These are phyloP conservation scores for Globisporangium middletonii DNA, from an alignment of 352 stramenopile genomes.

Conservation along the genomic window DNA sequence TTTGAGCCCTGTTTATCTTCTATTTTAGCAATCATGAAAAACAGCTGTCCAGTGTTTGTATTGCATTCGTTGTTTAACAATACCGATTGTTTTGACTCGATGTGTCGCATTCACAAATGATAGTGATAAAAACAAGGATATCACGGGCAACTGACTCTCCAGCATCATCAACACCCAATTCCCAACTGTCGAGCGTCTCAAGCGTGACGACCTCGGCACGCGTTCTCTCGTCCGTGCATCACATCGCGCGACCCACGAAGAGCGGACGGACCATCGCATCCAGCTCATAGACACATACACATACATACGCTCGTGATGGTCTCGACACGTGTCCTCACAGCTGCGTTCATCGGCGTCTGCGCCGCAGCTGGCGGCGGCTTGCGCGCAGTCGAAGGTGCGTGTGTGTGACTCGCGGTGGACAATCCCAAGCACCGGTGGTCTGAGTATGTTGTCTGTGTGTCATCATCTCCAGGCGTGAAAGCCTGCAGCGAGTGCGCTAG, in stretches of 20 bases:
- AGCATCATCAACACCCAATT: not conserved
- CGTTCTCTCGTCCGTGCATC: too few species aligned
- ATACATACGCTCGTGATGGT: not conserved
- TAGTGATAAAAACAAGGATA: not conserved
- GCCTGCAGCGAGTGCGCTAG: slow-evolving; percentile 43
- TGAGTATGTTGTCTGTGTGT: not conserved
- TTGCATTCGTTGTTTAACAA: too few species aligned
- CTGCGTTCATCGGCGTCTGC: slow-evolving; percentile 1
- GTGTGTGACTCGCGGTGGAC: not conserved
- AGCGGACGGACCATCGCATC: not conserved
- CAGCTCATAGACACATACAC: too few species aligned
- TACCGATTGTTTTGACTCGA: too few species aligned
- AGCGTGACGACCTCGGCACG: too few species aligned
- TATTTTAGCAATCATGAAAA: too few species aligned
- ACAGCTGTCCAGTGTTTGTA: too few species aligned
- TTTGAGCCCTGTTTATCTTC: too few species aligned
- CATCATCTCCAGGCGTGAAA: slow-evolving; percentile 20
- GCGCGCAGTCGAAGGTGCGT: slow-evolving; percentile 9
- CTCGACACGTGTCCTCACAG: slow-evolving; percentile 1
- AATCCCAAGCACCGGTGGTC: not conserved
- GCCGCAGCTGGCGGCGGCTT: not conserved
- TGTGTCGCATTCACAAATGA: too few species aligned
- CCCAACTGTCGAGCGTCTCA: too few species aligned
- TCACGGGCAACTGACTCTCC: not conserved
- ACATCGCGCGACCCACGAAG: too few species aligned